Conservation (phyloP, 2,329 filamentous ascomycete genomes). For the Diaporthe sp. region DNA sequence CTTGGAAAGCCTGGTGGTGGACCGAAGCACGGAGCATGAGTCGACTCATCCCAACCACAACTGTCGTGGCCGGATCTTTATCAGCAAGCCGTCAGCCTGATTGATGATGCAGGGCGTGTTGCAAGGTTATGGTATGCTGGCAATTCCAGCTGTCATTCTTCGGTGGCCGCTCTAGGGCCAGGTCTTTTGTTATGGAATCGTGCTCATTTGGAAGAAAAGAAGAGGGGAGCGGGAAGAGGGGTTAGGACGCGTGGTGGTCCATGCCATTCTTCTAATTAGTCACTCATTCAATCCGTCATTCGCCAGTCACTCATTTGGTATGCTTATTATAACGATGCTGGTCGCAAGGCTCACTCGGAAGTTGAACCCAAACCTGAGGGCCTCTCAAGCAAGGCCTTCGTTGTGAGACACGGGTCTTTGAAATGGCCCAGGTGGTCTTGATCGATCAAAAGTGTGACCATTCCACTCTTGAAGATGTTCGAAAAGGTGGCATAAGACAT, state of each 20-base stretch:
- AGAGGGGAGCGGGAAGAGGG: not conserved
- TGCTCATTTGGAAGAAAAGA: conserved; percentile 13
- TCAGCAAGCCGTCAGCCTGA: not conserved
- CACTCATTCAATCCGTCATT: conserved; percentile 14
- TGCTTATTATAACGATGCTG: not conserved
- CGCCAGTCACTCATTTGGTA: conserved; percentile 17
- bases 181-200: conserved; percentile 23
- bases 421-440: not conserved
- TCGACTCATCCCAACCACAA: not conserved
- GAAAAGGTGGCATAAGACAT: too few species aligned
- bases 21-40: not conserved
- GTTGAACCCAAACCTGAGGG: not conserved
- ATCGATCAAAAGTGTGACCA: not conserved
- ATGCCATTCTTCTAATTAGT: conserved; percentile 12
- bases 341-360: not conserved
- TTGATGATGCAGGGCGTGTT: not conserved
- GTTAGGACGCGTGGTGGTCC: not conserved
- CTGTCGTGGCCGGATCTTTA: not conserved
- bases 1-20: conserved; percentile 4
- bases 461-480: not conserved
- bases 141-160: conserved; percentile 9
- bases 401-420: not conserved
- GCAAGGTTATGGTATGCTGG: conserved; percentile 5
- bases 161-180: conserved; percentile 10
- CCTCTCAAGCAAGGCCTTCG: too few species aligned